Base-by-base conservation (phyloP, 257 asterid genomes). In the Scutellaria galericulata region DNA sequence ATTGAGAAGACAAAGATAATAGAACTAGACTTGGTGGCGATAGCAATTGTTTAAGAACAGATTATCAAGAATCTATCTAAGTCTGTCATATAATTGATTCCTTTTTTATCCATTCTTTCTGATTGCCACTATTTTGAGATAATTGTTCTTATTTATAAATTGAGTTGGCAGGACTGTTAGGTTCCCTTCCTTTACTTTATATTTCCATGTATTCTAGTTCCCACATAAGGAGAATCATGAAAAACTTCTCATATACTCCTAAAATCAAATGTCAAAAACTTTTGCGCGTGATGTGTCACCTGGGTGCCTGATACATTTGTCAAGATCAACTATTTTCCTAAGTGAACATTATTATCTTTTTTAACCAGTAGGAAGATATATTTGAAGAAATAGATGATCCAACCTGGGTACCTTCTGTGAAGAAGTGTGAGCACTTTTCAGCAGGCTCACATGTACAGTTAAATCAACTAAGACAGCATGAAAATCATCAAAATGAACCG, bases 381-480 rank as follows among this genome's bases (percentile, higher is more conserved):
- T 72, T 70, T 57, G 65, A 73, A 68, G 80, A 74, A 77, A 75
- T 77, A 85, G 92, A 79, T 73, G 74, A 54, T 70, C 86, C 73
- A 75, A 88, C 97, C 96, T 90, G 77, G 86, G 82, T 82, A 84
- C 89, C 91, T 88, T 83, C 88, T 45, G 72, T 68, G 89, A 81
- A 71, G 87, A 74, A 71, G 89, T 73, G 79, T 79, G 78, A 65
- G 81, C 89, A 68, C 82, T 82, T 87, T 83, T 88, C 71, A 90
- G 83, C 72, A 93, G 82, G 85, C 87, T 73, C 64, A 73, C 86
- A 76, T 93, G 98, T 20, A 93, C 85, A 40, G 85, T 90, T 75
- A 79, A 68, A 83, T 93, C 97, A 50, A 93, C 90, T 53, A 93
- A 76, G 68, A 90, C 98, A 6, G 96, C 87, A 81, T 93, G 95